Evolutionary conservation across 495 filamentous ascomycete species (phyloP).

Genomic region (Hamigera avellanea): DNA sequence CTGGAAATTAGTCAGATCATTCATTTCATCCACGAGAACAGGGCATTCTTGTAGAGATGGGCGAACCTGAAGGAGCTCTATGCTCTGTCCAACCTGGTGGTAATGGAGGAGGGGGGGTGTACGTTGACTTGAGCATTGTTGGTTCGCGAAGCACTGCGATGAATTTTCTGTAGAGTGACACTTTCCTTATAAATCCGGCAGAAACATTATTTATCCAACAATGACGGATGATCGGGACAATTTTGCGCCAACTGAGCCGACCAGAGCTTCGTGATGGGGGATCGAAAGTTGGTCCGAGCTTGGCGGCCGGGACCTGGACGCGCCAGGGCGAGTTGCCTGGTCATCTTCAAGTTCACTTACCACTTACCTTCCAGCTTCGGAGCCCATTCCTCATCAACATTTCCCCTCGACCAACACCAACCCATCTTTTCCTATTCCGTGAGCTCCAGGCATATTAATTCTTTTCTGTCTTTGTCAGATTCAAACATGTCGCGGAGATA

Average conservation of each 20-base stretch:
- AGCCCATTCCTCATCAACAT: neutral
- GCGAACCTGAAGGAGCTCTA: conserved; percentile 69
- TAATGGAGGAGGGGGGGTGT: conserved; percentile 42
- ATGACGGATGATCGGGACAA: too few relatives aligned
- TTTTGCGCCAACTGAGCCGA: neutral
- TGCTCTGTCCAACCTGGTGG: conserved; percentile 86
- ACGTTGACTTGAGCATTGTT: conserved; percentile 34
- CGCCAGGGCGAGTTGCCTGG: conserved; percentile 38
- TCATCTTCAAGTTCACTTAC: conserved; percentile 15
- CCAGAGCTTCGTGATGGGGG: conserved; percentile 4
- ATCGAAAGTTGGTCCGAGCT: conserved; percentile 35
- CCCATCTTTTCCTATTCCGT: neutral
- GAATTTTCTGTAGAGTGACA: too few relatives aligned
- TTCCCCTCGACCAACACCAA: neutral
- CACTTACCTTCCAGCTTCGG: conserved; percentile 15
- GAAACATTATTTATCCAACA: too few relatives aligned
- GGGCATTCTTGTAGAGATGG: too few relatives aligned
- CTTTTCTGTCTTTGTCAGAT: conserved; percentile 5
- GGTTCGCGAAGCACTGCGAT: neutral
- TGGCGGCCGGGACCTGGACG: conserved; percentile 30
- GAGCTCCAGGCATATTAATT: too few relatives aligned
- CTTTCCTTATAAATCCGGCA: too few relatives aligned
- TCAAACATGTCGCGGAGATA: conserved; percentile 92
- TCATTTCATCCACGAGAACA: too few relatives aligned
- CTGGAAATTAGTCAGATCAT: conserved; percentile 21